Evolutionary conservation across 2,329 filamentous ascomycete species (phyloP).

Genomic region (Exophiala xenobiotica): DNA sequence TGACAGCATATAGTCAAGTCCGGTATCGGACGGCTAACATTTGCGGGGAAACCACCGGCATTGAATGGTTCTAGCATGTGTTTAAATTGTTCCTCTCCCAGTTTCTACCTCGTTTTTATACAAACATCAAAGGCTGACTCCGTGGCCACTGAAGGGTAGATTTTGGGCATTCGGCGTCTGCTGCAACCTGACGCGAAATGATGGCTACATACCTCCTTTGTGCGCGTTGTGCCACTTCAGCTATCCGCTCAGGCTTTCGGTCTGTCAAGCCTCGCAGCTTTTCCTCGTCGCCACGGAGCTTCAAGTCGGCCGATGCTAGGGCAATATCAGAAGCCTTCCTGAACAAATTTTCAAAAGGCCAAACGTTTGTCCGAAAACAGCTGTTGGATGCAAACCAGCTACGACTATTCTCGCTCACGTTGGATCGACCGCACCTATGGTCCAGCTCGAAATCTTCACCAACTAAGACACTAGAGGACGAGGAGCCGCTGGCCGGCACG

Average conservation of each 20-base stretch:
- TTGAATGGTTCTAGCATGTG: too few relatives aligned
- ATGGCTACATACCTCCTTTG: too few relatives aligned
- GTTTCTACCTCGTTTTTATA: too few relatives aligned
- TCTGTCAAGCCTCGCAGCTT: conserved; percentile 5
- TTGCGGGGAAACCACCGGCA: not conserved
- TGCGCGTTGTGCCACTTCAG: too few relatives aligned
- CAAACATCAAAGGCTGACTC: too few relatives aligned
- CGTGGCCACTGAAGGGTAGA: too few relatives aligned
- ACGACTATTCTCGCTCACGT: conserved; percentile 60
- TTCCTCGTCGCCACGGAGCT: conserved; percentile 3
- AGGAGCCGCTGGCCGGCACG: conserved; percentile 46
- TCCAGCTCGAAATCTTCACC: conserved; percentile 39
- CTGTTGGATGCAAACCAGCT: conserved; percentile 62
- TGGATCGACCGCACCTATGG: conserved; percentile 51
- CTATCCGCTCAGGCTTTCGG: too few relatives aligned
- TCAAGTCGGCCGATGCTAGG: conserved; percentile 17
- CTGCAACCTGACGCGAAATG: too few relatives aligned
- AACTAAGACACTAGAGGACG: conserved; percentile 27
- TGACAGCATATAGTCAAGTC: conserved; percentile 2
- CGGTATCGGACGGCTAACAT: not conserved
- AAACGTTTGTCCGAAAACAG: conserved; percentile 49
- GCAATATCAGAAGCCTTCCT: conserved; percentile 38
- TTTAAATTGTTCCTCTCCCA: too few relatives aligned
- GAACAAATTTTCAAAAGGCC: conserved; percentile 42
- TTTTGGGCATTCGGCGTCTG: too few relatives aligned